phyloP scores from a whole-genome alignment of 1,139 yeast genomes.

The Saccharomyces uvarum region DNA sequence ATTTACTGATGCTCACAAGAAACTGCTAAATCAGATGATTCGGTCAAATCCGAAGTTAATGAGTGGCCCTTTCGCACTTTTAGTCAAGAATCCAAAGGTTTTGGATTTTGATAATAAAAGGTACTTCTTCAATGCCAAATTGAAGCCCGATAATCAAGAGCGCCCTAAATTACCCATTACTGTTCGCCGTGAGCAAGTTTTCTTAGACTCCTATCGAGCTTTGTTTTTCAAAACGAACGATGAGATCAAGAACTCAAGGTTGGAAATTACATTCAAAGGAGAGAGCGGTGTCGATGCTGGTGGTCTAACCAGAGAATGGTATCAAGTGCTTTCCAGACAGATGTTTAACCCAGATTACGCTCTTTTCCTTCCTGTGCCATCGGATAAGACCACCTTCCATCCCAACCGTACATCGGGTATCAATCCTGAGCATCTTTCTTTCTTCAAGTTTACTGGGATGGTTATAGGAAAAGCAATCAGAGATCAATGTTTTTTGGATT shows the following conservation, averaged over 20 bases:
- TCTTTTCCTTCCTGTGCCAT: conserved; percentile 80
- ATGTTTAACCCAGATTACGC: conserved; percentile 97
- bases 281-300: conserved; percentile 99
- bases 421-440: conserved; percentile 86
- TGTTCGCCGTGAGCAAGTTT: conserved; percentile 84
- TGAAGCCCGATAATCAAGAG: conserved; percentile 44
- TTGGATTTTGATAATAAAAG: conserved; percentile 92
- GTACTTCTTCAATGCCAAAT: conserved; percentile 69
- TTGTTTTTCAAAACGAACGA: conserved; percentile 73
- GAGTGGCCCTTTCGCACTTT: conserved; percentile 93
- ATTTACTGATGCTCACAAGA: conserved; percentile 85
- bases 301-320: conserved; percentile 97
- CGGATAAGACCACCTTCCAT: conserved; percentile 90
- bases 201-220: conserved; percentile 81
- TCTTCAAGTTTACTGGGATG: conserved; percentile 90
- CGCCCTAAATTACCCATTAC: conserved; percentile 50
- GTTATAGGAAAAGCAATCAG: conserved; percentile 90
- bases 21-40: conserved; percentile 85
- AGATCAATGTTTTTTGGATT: conserved; percentile 82
- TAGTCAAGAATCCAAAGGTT: conserved; percentile 82
- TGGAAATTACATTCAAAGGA: conserved; percentile 78
- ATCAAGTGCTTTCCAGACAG: conserved; percentile 85
- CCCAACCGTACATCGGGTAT: conserved; percentile 91
- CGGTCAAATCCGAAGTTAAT: conserved; percentile 83
- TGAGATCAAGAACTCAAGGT: conserved; percentile 64